Evolutionary conservation across 805 yeast species (phyloP).

Genomic region (Cyberlindnera saturnus): DNA sequence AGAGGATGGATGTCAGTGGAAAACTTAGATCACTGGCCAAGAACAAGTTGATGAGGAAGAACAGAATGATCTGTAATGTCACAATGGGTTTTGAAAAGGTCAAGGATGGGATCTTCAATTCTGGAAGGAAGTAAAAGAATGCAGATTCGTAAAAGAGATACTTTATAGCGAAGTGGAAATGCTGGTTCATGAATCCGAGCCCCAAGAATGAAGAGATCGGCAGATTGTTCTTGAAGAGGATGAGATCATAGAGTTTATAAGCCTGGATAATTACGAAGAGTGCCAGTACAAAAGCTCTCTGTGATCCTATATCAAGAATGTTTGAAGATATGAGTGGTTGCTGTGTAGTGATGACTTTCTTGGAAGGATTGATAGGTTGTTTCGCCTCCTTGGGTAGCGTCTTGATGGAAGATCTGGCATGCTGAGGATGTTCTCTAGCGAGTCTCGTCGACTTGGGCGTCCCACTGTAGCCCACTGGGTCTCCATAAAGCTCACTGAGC

Average conservation of each 20-base stretch:
- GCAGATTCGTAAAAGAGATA: constrained; percentile 69
- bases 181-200: constrained; percentile 36
- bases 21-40: constrained; percentile 46
- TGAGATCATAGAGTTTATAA: constrained; percentile 74
- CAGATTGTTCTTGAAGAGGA: constrained; percentile 45
- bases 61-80: constrained; percentile 36
- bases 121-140: constrained; percentile 64
- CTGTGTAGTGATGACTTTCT: not conserved
- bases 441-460: constrained; percentile 14
- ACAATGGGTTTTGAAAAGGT: constrained; percentile 57
- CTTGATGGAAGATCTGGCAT: not conserved
- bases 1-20: constrained; percentile 35
- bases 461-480: constrained; percentile 10
- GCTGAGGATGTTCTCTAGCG: constrained; percentile 12
- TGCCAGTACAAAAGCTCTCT: constrained; percentile 61
- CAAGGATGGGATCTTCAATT: constrained; percentile 70
- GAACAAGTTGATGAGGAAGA: constrained; percentile 47
- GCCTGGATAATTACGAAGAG: constrained; percentile 72
- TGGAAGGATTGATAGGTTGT: not conserved
- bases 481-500: constrained; percentile 23
- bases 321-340: constrained; percentile 54
- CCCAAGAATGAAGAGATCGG: constrained; percentile 27
- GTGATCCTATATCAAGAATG: constrained; percentile 69
- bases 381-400: not conserved
- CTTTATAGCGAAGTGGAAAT: constrained; percentile 58